These are phyloP conservation scores for Phytophthora macrochlamydospora DNA, from an alignment of 352 stramenopile species.

Conservation along the genomic window DNA sequence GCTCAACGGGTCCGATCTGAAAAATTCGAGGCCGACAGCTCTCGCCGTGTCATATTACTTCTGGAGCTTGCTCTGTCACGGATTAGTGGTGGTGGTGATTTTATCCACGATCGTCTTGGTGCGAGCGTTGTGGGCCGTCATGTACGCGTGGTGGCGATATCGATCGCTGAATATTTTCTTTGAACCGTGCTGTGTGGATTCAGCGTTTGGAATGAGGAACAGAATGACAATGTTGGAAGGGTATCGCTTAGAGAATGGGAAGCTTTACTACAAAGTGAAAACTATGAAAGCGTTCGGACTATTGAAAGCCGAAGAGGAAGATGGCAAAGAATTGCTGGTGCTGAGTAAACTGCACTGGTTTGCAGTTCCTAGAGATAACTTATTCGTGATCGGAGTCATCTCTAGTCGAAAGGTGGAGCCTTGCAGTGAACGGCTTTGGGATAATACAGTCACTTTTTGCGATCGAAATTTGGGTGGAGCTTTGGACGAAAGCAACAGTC, in stretches of 20 bases:
- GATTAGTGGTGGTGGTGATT: conserved; percentile 13
- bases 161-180: conserved; percentile 10
- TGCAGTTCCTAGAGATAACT: conserved; percentile 11
- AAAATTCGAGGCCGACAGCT: conserved; percentile 14
- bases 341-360: conserved; percentile 22
- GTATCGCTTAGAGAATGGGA: conserved; percentile 8
- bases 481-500: not conserved
- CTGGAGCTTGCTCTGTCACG: conserved; percentile 25
- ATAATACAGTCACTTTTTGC: conserved; percentile 1
- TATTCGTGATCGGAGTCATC: conserved; percentile 17
- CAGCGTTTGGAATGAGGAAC: conserved; percentile 13
- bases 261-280: conserved; percentile 11
- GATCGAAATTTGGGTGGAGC: conserved; percentile 1
- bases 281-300: conserved; percentile 16
- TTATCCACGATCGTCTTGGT: conserved; percentile 10
- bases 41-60: conserved; percentile 25
- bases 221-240: conserved; percentile 14
- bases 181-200: conserved; percentile 17
- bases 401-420: conserved; percentile 8
- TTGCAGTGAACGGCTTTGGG: conserved; percentile 8
- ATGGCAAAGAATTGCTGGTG: conserved; percentile 12
- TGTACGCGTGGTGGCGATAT: conserved; percentile 12
- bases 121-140: conserved; percentile 4
- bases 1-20: conserved; percentile 22
- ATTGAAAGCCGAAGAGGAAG: conserved; percentile 12